Base-by-base conservation (phyloP, 2,329 filamentous ascomycete genomes). In the Ophiosphaerella korrae region DNA sequence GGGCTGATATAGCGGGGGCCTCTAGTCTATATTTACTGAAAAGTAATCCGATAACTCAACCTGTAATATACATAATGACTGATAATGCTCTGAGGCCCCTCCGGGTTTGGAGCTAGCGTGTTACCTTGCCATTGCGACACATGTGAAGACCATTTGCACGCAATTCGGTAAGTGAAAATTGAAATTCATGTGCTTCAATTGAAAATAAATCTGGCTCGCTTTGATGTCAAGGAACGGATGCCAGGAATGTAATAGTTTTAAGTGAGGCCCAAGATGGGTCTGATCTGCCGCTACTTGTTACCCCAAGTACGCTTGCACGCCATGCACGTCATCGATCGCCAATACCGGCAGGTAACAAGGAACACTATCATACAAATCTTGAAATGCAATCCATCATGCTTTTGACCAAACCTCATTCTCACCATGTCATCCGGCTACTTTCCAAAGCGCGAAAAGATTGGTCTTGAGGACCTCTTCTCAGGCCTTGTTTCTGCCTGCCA, bases 401-500 rank as follows among this genome's bases (percentile, higher is more conserved):
- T 24, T 36, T 34, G 6, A 1, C 33, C 12, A 31, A 48, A 23
- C 21, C 6, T n/a, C 26, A 38, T n/a, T 7, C 23, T 24, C 51
- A 56, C 21, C 13, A 73, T 73, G 70, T 72, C 70, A 2, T 50
- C 64, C 18, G 70, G 68, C 43, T 75, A 74, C 55, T 75, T 72
- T 34, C 70, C 70, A 12, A 72, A 72, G 41, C 70, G 72, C 53
- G 65, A 71, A 58, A 73, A 72, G 55, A 55, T 74, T 8, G 69
- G 68, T 31, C 65, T 73, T 58, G 68, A 72, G 50, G 66, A 72
- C 45, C 65, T 74, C 23, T 74, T 71, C 61, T 66, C 60, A 36
- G 66, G 68, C 32, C 67, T 81, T 31, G 77, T 82, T 18, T 73
- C 72, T 3, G 80, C 77, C 33, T 75, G 74, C 51, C 80, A 82